Evolutionary conservation across 345 rosid genomes (phyloP).

Genomic region (Citrus hindsii): DNA sequence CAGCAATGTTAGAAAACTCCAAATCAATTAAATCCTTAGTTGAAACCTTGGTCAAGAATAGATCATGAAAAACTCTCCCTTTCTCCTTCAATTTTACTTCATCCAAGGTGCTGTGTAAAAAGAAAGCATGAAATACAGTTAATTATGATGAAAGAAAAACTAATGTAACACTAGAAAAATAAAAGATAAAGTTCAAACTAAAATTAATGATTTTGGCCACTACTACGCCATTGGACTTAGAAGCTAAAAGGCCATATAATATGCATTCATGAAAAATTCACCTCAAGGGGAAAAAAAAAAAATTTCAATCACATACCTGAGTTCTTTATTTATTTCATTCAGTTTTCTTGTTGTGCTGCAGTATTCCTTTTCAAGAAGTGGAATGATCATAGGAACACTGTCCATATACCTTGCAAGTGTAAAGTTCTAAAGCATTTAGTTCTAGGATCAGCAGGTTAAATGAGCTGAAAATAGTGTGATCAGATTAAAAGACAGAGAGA

Average conservation of each 20-base stretch:
- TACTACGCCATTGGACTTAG: neutral
- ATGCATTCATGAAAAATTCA: slow-evolving; percentile 2
- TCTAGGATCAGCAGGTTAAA: slow-evolving; percentile 5
- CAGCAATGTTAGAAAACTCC: neutral
- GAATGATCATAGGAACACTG: slow-evolving; percentile 83
- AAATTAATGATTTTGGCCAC: neutral
- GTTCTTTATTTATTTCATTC: slow-evolving; percentile 73
- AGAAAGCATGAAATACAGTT: slow-evolving; percentile 10
- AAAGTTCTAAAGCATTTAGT: slow-evolving; percentile 16
- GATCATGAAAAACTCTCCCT: slow-evolving; percentile 83
- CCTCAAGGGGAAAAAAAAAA: neutral
- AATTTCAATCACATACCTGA: slow-evolving; percentile 49
- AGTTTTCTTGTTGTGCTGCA: slow-evolving; percentile 60
- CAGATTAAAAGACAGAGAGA: neutral
- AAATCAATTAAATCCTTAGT: neutral
- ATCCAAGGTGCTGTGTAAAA: slow-evolving; percentile 68
- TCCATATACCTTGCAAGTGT: slow-evolving; percentile 71
- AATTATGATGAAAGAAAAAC: slow-evolving; percentile 3
- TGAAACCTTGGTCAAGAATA: slow-evolving; percentile 80
- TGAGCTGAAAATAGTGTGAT: neutral
- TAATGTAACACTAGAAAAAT: neutral
- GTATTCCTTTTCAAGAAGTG: slow-evolving; percentile 86
- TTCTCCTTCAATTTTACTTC: slow-evolving; percentile 90
- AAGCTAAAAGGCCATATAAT: neutral
- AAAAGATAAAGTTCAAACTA: neutral